Base-by-base conservation (phyloP, 331 rosid genomes). In the Pyracantha coccinea region DNA sequence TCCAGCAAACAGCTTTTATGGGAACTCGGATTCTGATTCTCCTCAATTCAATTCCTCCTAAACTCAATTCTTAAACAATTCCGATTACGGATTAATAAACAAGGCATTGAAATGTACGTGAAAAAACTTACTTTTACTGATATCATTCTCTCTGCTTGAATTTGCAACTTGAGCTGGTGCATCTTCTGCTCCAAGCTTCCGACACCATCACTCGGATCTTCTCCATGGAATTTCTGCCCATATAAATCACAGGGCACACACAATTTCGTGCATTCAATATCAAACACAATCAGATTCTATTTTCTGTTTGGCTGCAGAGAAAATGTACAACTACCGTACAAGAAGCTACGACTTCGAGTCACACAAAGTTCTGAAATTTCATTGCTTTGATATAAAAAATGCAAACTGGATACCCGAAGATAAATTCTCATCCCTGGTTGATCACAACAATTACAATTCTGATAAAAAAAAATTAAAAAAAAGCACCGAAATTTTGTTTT, bases 91-190 rank as follows among this genome's bases (percentile, higher is more conserved):
- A 50, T 50, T 17, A 17, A 17, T 17, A 50, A 50, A 17, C 9
- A 17, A 16, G 55, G 9, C 55, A 50, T 50, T 50, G 55, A 19
- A 50, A 50, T 5, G 55, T 17, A 50, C 31, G 21, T 20, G 8
- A 45, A 27, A 57, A 59, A 50, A 76, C 87, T 79, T 85, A 93
- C 98, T 77, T 79, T 84, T 33, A 94, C 68, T 7, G 73, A 82
- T 68, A 69, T 69, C 45, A 76, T 19, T 81, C 99, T 87, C 85
- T 88, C 93, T 15, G 82, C 87, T 74, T 87, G 92, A 80, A 94
- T 89, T 90, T 94, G 87, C 88, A 73, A 86, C 84, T 81, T 88
- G 55, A 92, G 86, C 76, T 86, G 88, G 80, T 87, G 83, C 78
- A 94, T 89, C 88, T 88, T 90, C 79, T 58, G 20, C 33, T 78